These are phyloP conservation scores for Claviceps sp. DNA, from an alignment of 2,329 filamentous ascomycete genomes.

Conservation along the genomic window DNA sequence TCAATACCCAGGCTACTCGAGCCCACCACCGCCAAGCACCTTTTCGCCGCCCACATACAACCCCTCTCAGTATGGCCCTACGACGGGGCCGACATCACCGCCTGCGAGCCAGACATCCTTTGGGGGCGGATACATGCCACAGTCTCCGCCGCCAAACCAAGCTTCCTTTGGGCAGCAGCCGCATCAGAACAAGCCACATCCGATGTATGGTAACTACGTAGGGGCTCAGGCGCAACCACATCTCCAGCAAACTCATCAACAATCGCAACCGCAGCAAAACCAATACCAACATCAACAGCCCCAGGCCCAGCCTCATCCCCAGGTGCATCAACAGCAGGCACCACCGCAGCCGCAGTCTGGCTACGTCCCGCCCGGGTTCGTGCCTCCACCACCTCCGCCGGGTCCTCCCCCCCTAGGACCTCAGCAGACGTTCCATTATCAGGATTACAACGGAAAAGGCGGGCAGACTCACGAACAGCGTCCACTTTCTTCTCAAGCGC, in stretches of 20 bases:
- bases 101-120: constrained; percentile 47
- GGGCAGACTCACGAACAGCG: constrained; percentile 7
- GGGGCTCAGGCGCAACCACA: constrained; percentile 14
- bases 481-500: constrained; percentile 16
- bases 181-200: constrained; percentile 31
- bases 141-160: constrained; percentile 44
- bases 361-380: constrained; percentile 42
- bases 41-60: constrained; percentile 43
- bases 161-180: constrained; percentile 25
- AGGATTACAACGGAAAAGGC: constrained; percentile 20
- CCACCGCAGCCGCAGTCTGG: constrained; percentile 19
- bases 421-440: constrained; percentile 48
- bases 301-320: neutral
- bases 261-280: neutral
- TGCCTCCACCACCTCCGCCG: constrained; percentile 50
- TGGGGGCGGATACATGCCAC: constrained; percentile 26
- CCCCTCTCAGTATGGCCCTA: constrained; percentile 44
- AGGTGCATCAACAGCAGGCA: neutral
- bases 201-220: constrained; percentile 24
- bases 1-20: constrained; percentile 28
- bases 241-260: neutral
- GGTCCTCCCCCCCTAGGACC: constrained; percentile 48
- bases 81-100: constrained; percentile 45
- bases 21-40: constrained; percentile 25
- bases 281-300: neutral